These are phyloP conservation scores for Furcasterigmium sp. DNA, from an alignment of 2,329 filamentous ascomycete genomes.

Conservation along the genomic window DNA sequence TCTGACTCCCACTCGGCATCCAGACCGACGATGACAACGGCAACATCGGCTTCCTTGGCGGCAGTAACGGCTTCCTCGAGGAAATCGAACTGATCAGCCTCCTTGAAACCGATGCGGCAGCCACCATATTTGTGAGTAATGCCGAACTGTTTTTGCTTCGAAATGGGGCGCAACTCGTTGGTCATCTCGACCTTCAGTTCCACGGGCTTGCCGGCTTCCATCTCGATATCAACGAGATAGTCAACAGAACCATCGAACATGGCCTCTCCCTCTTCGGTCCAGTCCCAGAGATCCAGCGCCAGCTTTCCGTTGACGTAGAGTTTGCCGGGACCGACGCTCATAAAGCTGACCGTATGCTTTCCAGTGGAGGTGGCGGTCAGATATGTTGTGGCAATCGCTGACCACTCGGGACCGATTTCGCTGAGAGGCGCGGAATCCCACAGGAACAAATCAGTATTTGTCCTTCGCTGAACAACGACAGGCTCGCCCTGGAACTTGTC, in stretches of 20 bases:
- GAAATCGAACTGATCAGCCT: slow-evolving; percentile 56
- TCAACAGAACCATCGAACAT: slow-evolving; percentile 68
- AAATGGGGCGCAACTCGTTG: slow-evolving; percentile 57
- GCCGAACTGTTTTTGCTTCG: slow-evolving; percentile 52
- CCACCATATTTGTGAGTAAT: slow-evolving; percentile 64
- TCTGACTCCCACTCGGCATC: slow-evolving; percentile 74
- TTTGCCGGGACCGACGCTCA: slow-evolving; percentile 60
- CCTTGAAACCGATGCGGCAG: slow-evolving; percentile 66
- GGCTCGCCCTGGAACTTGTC: slow-evolving; percentile 57
- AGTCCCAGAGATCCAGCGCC: slow-evolving; percentile 62
- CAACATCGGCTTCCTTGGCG: slow-evolving; percentile 59
- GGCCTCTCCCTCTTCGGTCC: slow-evolving; percentile 63
- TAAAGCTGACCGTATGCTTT: slow-evolving; percentile 62
- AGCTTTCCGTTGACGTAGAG: slow-evolving; percentile 55
- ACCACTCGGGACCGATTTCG: slow-evolving; percentile 58
- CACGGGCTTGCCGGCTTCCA: slow-evolving; percentile 50
- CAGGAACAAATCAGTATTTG: slow-evolving; percentile 62
- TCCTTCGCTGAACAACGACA: slow-evolving; percentile 51
- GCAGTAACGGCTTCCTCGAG: slow-evolving; percentile 60
- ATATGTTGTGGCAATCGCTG: slow-evolving; percentile 55
- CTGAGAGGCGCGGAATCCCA: slow-evolving; percentile 63
- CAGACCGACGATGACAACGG: slow-evolving; percentile 62
- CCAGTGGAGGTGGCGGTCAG: slow-evolving; percentile 55
- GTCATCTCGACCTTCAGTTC: slow-evolving; percentile 61
- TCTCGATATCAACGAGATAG: slow-evolving; percentile 54